These are phyloP conservation scores for Sporothrix luriei DNA, from an alignment of 2,329 filamentous ascomycete genomes.

Conservation along the genomic window DNA sequence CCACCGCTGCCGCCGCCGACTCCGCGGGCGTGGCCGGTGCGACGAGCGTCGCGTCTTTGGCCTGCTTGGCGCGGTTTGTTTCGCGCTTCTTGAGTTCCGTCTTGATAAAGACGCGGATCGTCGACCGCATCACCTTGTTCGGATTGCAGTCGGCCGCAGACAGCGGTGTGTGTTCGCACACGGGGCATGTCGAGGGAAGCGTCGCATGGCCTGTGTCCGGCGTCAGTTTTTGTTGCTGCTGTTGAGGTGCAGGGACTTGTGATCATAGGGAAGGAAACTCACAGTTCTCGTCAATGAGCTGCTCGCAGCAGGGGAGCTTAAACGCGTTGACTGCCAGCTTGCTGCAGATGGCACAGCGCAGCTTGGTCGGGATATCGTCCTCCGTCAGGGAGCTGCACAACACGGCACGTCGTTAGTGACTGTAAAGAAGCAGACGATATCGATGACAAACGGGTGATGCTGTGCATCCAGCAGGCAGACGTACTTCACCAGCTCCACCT, in stretches of 20 bases:
- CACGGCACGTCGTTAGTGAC: slow-evolving; percentile 28
- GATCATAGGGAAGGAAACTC: slow-evolving; percentile 43
- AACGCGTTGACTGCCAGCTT: slow-evolving; percentile 89
- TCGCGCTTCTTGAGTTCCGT: slow-evolving; percentile 90
- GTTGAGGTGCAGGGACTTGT: too few relatives aligned
- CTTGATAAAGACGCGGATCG: slow-evolving; percentile 86
- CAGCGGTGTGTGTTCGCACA: slow-evolving; percentile 89
- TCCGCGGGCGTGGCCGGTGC: slow-evolving; percentile 47
- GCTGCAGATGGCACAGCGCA: slow-evolving; percentile 92
- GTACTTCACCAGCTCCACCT: slow-evolving; percentile 62
- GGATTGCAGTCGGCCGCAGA: slow-evolving; percentile 83
- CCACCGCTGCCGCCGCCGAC: slow-evolving; percentile 34
- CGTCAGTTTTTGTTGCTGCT: neutral
- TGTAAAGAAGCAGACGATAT: neutral
- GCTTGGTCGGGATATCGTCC: slow-evolving; percentile 91
- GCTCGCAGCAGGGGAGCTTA: slow-evolving; percentile 91
- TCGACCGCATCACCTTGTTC: slow-evolving; percentile 88
- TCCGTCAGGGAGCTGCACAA: slow-evolving; percentile 68
- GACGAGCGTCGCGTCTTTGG: slow-evolving; percentile 46
- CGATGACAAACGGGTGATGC: too few relatives aligned
- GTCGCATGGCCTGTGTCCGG: slow-evolving; percentile 60
- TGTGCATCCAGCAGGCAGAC: slow-evolving; percentile 33
- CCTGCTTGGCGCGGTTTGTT: slow-evolving; percentile 58
- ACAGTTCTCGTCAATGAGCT: slow-evolving; percentile 91
- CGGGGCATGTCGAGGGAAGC: slow-evolving; percentile 78